These are phyloP conservation scores for Trichoderma pleuroti DNA, from an alignment of 2,329 filamentous ascomycete species.

Conservation along the genomic window DNA sequence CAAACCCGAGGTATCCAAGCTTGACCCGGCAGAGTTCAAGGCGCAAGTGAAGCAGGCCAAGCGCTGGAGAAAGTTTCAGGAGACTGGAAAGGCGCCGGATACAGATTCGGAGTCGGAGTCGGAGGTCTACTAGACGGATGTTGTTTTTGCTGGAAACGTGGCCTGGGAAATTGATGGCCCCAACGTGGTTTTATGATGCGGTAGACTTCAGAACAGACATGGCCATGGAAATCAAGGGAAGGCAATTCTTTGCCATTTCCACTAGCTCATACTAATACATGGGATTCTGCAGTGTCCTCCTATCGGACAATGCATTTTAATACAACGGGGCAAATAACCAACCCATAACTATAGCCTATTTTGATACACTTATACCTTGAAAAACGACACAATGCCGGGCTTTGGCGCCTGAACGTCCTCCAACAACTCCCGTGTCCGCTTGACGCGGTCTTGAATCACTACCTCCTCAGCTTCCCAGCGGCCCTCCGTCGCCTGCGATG, in stretches of 20 bases:
- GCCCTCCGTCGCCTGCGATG: conserved; percentile 36
- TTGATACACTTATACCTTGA: conserved; percentile 37
- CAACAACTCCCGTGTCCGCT: conserved; percentile 50
- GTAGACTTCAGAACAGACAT: neutral
- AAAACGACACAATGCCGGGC: conserved; percentile 35
- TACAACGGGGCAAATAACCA: neutral
- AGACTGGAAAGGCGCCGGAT: conserved; percentile 28
- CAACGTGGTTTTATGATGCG: neutral
- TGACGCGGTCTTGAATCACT: conserved; percentile 51
- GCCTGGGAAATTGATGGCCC: neutral
- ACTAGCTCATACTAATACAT: conserved; percentile 11
- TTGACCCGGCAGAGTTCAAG: conserved; percentile 25
- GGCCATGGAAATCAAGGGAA: neutral
- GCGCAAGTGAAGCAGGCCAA: conserved; percentile 26
- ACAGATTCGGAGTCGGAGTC: conserved; percentile 24
- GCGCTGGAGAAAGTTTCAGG: conserved; percentile 29
- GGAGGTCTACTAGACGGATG: neutral
- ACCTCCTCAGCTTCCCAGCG: conserved; percentile 54
- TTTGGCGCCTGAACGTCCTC: conserved; percentile 44
- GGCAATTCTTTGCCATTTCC: neutral
- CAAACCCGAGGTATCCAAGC: conserved; percentile 28
- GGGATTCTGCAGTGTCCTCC: neutral
- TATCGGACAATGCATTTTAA: neutral
- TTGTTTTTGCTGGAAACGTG: neutral
- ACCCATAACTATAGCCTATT: neutral